Evolutionary conservation across 2,329 filamentous ascomycete species (phyloP).

Genomic region (Ascochyta koolunga): DNA sequence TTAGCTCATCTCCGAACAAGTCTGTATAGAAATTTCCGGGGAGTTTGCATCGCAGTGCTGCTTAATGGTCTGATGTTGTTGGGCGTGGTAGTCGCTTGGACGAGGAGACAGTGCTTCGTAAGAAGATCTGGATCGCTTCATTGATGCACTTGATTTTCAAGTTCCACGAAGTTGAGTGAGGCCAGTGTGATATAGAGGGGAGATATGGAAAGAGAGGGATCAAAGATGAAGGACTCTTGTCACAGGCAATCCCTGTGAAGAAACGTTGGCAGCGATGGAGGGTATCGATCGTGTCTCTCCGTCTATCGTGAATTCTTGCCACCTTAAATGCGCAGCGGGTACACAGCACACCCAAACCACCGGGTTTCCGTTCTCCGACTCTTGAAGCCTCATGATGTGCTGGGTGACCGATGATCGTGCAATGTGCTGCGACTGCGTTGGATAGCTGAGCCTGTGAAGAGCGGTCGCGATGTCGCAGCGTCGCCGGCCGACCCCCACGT

Average conservation of each 20-base stretch:
- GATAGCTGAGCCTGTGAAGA: constrained; percentile 1
- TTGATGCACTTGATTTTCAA: constrained; percentile 8
- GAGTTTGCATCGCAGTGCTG: background rate
- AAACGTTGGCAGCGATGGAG: background rate
- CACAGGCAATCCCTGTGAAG: constrained; percentile 16
- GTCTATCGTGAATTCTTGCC: constrained; percentile 7
- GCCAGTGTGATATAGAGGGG: background rate
- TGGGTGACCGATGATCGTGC: constrained; percentile 43
- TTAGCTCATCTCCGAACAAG: constrained; percentile 8
- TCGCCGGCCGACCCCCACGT: constrained; percentile 1
- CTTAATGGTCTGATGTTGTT: background rate
- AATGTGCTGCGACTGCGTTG: constrained; percentile 26
- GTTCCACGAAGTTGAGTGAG: background rate
- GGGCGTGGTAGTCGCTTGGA: background rate
- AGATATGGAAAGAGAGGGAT: constrained; percentile 1
- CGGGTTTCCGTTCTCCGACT: background rate
- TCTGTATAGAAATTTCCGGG: background rate
- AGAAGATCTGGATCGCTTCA: constrained; percentile 16
- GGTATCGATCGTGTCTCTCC: background rate
- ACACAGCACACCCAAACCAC: background rate
- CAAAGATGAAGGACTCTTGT: background rate
- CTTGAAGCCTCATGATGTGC: constrained; percentile 6
- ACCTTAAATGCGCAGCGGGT: constrained; percentile 17
- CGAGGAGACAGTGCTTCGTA: constrained; percentile 6
- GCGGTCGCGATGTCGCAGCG: constrained; percentile 11